Evolutionary conservation across 805 yeast species (phyloP).

Genomic region (Starmerella kuoi): DNA sequence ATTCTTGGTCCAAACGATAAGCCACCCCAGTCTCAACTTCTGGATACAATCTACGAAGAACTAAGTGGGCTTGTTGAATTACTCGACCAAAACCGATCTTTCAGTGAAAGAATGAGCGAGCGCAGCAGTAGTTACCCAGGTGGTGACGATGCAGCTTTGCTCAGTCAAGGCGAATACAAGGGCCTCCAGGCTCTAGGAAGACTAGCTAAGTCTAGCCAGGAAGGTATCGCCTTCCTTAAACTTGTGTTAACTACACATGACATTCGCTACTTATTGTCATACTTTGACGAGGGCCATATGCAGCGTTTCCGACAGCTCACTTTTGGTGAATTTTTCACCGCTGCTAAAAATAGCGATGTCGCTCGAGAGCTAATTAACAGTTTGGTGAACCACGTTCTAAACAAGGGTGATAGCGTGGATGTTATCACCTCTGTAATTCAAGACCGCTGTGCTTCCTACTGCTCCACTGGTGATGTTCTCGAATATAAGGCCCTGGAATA

Average conservation of each 20-base stretch:
- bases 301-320: constrained; percentile 50
- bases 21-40: constrained; percentile 6
- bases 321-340: constrained; percentile 68
- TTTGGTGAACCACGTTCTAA: constrained; percentile 74
- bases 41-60: constrained; percentile 26
- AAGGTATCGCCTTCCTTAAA: constrained; percentile 77
- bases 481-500: constrained; percentile 91
- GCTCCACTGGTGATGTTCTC: constrained; percentile 85
- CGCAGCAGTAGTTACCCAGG: constrained; percentile 8
- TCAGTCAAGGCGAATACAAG: constrained; percentile 72
- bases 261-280: constrained; percentile 57
- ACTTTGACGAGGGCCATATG: constrained; percentile 56
- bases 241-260: constrained; percentile 63
- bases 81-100: constrained; percentile 35
- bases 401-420: constrained; percentile 88
- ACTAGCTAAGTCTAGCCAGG: constrained; percentile 66
- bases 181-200: constrained; percentile 70
- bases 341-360: constrained; percentile 36
- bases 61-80: constrained; percentile 29
- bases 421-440: constrained; percentile 76
- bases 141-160: constrained; percentile 22
- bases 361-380: constrained; percentile 81
- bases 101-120: constrained; percentile 33
- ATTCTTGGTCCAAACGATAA: constrained; percentile 38
- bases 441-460: constrained; percentile 87